Evolutionary conservation across 139 green algal genomes (phyloP).

Genomic region (Coelastrella sp.): DNA sequence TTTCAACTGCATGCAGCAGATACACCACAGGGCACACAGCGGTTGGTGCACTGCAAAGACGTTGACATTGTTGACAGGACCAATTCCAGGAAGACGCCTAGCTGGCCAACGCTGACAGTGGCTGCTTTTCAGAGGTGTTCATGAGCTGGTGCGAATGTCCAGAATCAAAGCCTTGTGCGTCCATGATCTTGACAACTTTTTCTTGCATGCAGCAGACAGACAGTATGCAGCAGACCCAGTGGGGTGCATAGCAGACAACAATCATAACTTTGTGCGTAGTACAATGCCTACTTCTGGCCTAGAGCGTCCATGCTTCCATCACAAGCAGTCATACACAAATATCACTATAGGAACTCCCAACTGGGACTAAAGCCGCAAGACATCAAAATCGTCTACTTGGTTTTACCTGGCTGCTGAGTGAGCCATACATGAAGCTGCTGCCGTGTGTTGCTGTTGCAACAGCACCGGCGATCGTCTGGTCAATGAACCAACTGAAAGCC

Average conservation of each 20-base stretch:
- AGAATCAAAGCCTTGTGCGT: slow-evolving; percentile 33
- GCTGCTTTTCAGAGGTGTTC: slow-evolving; percentile 68
- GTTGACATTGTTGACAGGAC: no score
- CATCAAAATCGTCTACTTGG: neutral
- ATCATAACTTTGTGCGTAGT: no score
- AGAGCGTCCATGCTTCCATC: no score
- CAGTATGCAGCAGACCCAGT: no score
- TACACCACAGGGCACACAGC: no score
- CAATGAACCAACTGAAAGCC: slow-evolving; percentile 82
- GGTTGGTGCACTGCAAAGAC: no score
- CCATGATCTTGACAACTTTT: slow-evolving; percentile 16
- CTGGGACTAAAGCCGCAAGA: no score
- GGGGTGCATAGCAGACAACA: no score
- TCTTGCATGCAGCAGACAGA: slow-evolving; percentile 27
- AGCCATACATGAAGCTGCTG: slow-evolving; percentile 66
- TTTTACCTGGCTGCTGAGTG: slow-evolving; percentile 72
- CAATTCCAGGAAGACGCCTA: no score
- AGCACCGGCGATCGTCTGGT: slow-evolving; percentile 86
- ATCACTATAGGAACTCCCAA: no score
- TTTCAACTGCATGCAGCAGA: slow-evolving; percentile 21
- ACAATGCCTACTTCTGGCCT: no score
- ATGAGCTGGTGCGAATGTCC: slow-evolving; percentile 5
- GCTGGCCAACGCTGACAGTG: slow-evolving; percentile 71
- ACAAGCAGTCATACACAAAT: no score
- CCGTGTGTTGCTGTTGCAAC: slow-evolving; percentile 82